Evolutionary conservation across 2,329 filamentous ascomycete genomes (phyloP).

Genomic region (Pseudonectria foliicola): DNA sequence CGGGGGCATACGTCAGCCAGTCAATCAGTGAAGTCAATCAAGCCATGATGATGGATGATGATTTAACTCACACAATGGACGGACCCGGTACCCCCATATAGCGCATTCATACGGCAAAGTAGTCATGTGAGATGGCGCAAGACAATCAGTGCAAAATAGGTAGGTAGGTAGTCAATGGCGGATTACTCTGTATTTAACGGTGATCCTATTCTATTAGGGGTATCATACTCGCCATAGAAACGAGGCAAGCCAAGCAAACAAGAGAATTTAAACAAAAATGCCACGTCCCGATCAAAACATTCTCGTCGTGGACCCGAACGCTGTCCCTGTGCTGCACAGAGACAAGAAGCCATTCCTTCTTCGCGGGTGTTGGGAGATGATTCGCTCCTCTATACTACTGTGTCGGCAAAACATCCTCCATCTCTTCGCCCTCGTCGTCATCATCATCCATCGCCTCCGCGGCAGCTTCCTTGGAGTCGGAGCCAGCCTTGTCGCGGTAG

Average conservation of each 20-base stretch:
- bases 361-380: not conserved
- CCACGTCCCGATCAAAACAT: not conserved
- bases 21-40: no score
- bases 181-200: slow-evolving; percentile 11
- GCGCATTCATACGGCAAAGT: no score
- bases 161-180: no score
- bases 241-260: slow-evolving; percentile 9
- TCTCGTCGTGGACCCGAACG: no score
- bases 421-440: slow-evolving; percentile 63
- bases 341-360: not conserved
- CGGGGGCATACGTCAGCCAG: no score
- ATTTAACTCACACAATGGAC: not conserved
- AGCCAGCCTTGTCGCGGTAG: slow-evolving; percentile 31
- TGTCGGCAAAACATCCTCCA: slow-evolving; percentile 63
- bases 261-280: slow-evolving; percentile 4
- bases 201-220: slow-evolving; percentile 15
- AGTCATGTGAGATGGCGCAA: no score
- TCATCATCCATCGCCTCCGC: slow-evolving; percentile 53
- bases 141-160: no score
- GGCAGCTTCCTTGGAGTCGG: slow-evolving; percentile 44
- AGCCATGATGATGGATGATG: not conserved
- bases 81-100: no score
- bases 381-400: slow-evolving; percentile 8
- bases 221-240: slow-evolving; percentile 21
- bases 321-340: not conserved